These are phyloP conservation scores for Nitzschia sp. DNA, from an alignment of 108 stramenopile species.

Conservation along the genomic window DNA sequence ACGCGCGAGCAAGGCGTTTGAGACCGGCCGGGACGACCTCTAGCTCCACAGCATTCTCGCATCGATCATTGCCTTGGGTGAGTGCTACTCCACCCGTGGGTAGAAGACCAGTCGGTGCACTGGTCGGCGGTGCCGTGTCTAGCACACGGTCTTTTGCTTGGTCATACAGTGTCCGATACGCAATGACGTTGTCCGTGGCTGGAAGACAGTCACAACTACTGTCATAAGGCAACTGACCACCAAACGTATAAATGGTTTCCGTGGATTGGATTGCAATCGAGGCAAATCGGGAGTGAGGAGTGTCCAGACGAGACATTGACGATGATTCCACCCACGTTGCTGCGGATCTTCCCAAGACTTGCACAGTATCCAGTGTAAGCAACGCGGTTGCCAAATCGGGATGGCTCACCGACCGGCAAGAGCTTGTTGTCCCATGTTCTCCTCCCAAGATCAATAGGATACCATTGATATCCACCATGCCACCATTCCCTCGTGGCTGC, in stretches of 20 bases:
- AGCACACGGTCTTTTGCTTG: not conserved
- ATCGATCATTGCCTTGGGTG: not conserved
- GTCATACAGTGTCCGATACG: not conserved
- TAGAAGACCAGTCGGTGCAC: not conserved
- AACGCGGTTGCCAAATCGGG: not conserved
- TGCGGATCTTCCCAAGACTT: slow-evolving; percentile 40
- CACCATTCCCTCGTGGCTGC: not conserved
- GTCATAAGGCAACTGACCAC: slow-evolving; percentile 67
- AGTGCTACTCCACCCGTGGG: not conserved
- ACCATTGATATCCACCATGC: not conserved
- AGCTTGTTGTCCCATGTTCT: slow-evolving; percentile 4
- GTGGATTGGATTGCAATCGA: slow-evolving; percentile 39
- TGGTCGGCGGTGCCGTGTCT: not conserved
- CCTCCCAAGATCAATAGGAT: not conserved
- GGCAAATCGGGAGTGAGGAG: slow-evolving; percentile 64
- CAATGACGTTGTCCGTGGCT: slow-evolving; percentile 36
- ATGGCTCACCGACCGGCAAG: not conserved
- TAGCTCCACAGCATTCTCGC: not conserved
- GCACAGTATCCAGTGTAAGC: slow-evolving; percentile 46
- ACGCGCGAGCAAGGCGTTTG: not conserved
- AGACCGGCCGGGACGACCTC: not conserved
- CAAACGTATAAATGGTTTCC: slow-evolving; percentile 56
- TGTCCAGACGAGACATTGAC: too few species aligned
- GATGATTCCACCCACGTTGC: slow-evolving; percentile 29
- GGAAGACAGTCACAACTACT: slow-evolving; percentile 59